Base-by-base conservation (phyloP, 2,329 filamentous ascomycete genomes). In the Fusarium sp. region DNA sequence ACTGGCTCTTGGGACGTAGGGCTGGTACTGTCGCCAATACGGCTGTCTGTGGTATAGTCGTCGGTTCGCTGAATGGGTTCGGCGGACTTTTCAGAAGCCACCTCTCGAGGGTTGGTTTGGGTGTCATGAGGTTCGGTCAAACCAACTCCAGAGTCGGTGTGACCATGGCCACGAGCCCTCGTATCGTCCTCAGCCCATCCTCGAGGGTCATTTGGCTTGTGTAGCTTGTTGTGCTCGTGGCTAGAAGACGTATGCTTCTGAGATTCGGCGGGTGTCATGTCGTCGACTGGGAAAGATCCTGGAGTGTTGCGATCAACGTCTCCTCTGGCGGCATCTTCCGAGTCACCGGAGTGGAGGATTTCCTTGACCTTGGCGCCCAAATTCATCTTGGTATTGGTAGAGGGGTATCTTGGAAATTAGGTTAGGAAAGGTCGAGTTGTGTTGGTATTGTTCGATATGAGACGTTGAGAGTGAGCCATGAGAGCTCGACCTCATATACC, bases 131-230 rank as follows among this genome's bases (percentile, higher is more conserved):
- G 41, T 5, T 70, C 71, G 3, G 67, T 59, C n/a, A 72, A 20
- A 1, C 68, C 75, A 0, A 70, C 43, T 2, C 73, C 73, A 9
- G 75, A 74, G 13, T 77, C 75, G 2, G 64, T 71, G 39, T 75
- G 48, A 1, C 56, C 72, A 4, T 77, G 72, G 1, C 75, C 64
- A 29, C 43, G 52, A 24, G 52, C 27, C 11, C 39, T n/a, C 5
- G 61, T 43, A 6, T 72, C 54, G 8, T 41, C 65, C 13, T 64
- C 67, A 22, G 72, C 54, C 58, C 48, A 69, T 31, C 62, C 72
- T 16, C 75, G 68, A 45, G 75, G 73, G 20, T 77, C 75, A 0
- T 76, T 63, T 4, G 73, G 7, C 39, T 77, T 77, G 63, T 77
- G 75, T 29, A 77, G 54, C 48, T 77, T 77, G 54, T 68, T 76